A percentile compares a stretch with the other conserved stretches of the same genome.
Conservation (phyloP, 1,284 basidiomycete species). For the Sutorius eximius region DNA sequence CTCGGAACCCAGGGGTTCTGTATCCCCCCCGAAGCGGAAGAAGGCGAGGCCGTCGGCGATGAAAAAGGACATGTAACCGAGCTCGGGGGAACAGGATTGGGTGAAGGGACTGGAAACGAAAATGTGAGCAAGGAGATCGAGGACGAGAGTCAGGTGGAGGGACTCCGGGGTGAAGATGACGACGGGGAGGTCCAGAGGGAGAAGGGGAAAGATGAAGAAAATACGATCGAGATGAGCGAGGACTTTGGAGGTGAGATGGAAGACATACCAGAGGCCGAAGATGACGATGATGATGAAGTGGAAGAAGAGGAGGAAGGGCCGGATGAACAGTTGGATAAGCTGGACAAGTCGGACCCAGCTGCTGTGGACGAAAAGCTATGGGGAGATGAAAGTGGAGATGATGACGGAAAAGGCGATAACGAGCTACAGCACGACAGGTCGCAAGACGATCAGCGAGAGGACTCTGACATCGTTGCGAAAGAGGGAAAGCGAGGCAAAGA, state of each 20-base stretch:
- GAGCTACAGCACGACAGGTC: conserved; percentile 58
- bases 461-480: conserved; percentile 78
- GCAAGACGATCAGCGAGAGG: conserved; percentile 42
- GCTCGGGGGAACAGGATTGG: conserved; percentile 79
- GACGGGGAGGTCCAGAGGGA: conserved; percentile 49
- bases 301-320: conserved; percentile 62
- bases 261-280: conserved; percentile 65
- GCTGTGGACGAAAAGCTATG: conserved; percentile 97
- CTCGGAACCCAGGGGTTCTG: conserved; percentile 91
- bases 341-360: conserved; percentile 85
- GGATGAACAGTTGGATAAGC: conserved; percentile 84
- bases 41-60: conserved; percentile 49
- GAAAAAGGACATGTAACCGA: conserved; percentile 43
- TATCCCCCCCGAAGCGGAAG: conserved; percentile 73
- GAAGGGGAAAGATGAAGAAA: conserved; percentile 60
- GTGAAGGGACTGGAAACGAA: conserved; percentile 80
- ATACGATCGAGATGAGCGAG: conserved; percentile 74
- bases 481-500: conserved; percentile 36
- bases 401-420: conserved; percentile 49
- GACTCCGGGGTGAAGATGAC: conserved; percentile 73
- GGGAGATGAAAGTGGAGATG: conserved; percentile 74
- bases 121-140: conserved; percentile 92
- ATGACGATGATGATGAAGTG: conserved; percentile 48
- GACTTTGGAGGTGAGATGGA: conserved; percentile 83
- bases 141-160: conserved; percentile 96